Evolutionary conservation across 129 eudicot species (phyloP).

Genomic region (Dittrichia graveolens): DNA sequence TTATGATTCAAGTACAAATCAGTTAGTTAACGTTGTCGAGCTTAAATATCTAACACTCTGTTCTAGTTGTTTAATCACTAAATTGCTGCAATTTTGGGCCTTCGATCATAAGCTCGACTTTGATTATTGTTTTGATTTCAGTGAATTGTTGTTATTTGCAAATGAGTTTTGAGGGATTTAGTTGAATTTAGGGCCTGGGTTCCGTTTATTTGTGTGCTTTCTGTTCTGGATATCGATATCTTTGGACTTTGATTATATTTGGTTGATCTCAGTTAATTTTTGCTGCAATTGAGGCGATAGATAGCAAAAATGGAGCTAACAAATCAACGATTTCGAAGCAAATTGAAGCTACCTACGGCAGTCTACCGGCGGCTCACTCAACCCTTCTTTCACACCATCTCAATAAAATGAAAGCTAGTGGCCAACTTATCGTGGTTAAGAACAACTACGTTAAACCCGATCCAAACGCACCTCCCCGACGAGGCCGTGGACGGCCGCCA

Average conservation of each 20-base stretch:
- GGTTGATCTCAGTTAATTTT: slow-evolving; percentile 51
- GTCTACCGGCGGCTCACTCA: slow-evolving; percentile 60
- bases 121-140: too few species aligned
- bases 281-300: slow-evolving; percentile 54
- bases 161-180: not conserved
- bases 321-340: slow-evolving; percentile 60
- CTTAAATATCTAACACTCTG: not conserved
- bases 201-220: not conserved
- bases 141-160: too few species aligned
- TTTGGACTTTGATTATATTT: not conserved
- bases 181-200: not conserved
- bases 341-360: slow-evolving; percentile 53
- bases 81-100: too few species aligned
- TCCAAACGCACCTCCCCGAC: slow-evolving; percentile 51
- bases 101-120: too few species aligned
- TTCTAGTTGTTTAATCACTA: not conserved
- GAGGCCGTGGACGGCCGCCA: slow-evolving; percentile 82
- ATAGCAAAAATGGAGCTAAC: slow-evolving; percentile 50
- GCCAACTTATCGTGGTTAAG: slow-evolving; percentile 53
- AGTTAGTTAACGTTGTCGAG: not conserved
- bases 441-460: slow-evolving; percentile 63
- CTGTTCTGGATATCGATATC: not conserved
- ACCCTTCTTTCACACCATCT: slow-evolving; percentile 69
- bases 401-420: slow-evolving; percentile 57
- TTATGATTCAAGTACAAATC: not conserved